Evolutionary conservation across 805 yeast species (phyloP), one percentile per base, ranked within the genome.

Genomic region (Candida cerambycidarum): DNA sequence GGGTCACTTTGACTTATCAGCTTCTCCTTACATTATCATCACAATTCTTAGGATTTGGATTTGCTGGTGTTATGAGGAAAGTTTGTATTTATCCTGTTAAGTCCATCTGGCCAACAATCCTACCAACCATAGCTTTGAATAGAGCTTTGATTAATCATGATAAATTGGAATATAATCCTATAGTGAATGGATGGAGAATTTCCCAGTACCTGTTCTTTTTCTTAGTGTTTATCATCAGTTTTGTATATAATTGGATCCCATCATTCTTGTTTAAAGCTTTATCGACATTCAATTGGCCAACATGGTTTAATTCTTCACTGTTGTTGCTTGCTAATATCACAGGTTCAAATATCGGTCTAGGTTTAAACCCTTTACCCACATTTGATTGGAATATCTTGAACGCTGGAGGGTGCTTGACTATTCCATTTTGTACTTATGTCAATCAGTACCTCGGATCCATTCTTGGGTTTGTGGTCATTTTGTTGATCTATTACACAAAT

Each of bases 31-130:
- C 76, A 1, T 48, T 80, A 3, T 71, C 83, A 2, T 71, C 85
- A 1, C 83, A 81, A 55, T 78, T 77, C 47, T 61, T 83, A 50
- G 89, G 89, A 17, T 77, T 80, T 53, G 82, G 85, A 1, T 73
- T 83, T 56, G 86, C 88, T 5, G 83, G 85, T 38, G 54, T 82
- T 15, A 71, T 81, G 71, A 72, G 84, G 53, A 74, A 76, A 45
- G 75, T 82, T 24, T 71, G 73, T 43, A 61, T 70, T 7, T 69
- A 69, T 45, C 75, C 75, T 1, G 58, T 60, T 17, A 69, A 65
- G 46, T 60, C 75, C 0, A 47, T 70, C 11, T 70, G 75, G 76
- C 76, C 76, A 16, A 68, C 74, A 3, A 58, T 69, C 19, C 50
- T 70, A 25, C 76, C 76, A 5, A 65, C 70, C 1, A 62, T 70